Conservation (phyloP, 306 rosid genomes). For the Lablab purpureus region DNA sequence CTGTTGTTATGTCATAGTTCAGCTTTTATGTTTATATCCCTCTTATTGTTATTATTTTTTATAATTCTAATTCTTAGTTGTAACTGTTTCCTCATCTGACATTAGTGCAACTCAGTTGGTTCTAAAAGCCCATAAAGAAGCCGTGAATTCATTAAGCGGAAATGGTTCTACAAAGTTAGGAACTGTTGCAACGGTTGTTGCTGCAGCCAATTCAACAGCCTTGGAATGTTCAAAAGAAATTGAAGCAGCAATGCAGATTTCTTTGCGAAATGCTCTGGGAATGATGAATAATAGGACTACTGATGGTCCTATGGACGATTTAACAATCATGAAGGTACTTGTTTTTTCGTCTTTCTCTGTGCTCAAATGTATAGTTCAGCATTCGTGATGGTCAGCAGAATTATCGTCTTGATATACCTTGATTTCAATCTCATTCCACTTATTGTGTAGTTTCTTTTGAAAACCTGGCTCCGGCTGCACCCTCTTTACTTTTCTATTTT, state of each 20-base stretch:
- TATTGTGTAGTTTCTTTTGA: conserved; percentile 15
- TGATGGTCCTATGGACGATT: conserved; percentile 97
- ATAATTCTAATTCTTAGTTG: background rate
- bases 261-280: conserved; percentile 91
- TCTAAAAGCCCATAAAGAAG: conserved; percentile 97
- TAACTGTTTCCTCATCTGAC: conserved; percentile 35
- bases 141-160: conserved; percentile 96
- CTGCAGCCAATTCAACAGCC: conserved; percentile 98
- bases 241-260: conserved; percentile 98
- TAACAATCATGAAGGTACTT: conserved; percentile 92
- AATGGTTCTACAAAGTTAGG: conserved; percentile 91
- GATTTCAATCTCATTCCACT: conserved; percentile 12
- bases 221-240: conserved; percentile 90
- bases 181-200: conserved; percentile 95
- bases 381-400: background rate
- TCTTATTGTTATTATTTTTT: conserved; percentile 21
- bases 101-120: conserved; percentile 93
- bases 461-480: background rate
- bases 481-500: background rate
- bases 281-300: conserved; percentile 68
- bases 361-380: conserved; percentile 33
- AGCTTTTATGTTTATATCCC: conserved; percentile 15
- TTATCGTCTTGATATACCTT: conserved; percentile 23
- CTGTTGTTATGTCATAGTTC: conserved; percentile 3
- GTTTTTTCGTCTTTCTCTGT: conserved; percentile 27